Evolutionary conservation across 495 filamentous ascomycete species (phyloP).

Genomic region (Hamigera avellanea): DNA sequence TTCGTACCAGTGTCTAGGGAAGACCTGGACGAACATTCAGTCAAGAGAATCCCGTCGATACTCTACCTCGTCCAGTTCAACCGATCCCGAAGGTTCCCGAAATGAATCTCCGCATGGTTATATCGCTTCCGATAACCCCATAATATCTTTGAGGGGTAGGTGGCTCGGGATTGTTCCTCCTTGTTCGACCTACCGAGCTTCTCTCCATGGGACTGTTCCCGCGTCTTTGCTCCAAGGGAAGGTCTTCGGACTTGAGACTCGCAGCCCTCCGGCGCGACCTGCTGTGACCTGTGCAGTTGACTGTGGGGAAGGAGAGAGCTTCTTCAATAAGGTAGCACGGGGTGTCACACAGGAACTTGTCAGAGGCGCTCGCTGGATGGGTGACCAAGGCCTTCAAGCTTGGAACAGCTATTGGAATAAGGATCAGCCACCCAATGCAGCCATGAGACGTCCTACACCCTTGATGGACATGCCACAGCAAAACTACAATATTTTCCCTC

Average conservation of each 20-base stretch:
- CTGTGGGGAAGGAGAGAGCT: slow-evolving; percentile 63
- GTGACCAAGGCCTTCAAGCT: slow-evolving; percentile 71
- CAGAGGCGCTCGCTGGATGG: slow-evolving; percentile 75
- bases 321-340: slow-evolving; percentile 75
- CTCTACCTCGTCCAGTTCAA: slow-evolving; percentile 43
- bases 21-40: slow-evolving; percentile 77
- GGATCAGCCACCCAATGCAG: slow-evolving; percentile 25
- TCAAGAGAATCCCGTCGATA: slow-evolving; percentile 33
- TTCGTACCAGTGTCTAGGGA: slow-evolving; percentile 69
- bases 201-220: slow-evolving; percentile 49
- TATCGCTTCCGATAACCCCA: slow-evolving; percentile 41
- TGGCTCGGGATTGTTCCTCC: slow-evolving; percentile 85
- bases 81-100: slow-evolving; percentile 40
- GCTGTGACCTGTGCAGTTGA: slow-evolving; percentile 63
- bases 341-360: slow-evolving; percentile 89
- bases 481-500: slow-evolving; percentile 47
- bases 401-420: slow-evolving; percentile 88
- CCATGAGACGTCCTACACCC: slow-evolving; percentile 15
- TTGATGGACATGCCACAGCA: slow-evolving; percentile 17
- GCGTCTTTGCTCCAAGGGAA: slow-evolving; percentile 33
- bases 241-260: slow-evolving; percentile 53
- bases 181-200: slow-evolving; percentile 50
- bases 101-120: slow-evolving; percentile 35
- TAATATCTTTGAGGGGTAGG: slow-evolving; percentile 63
- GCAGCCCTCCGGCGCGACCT: slow-evolving; percentile 68